Percentiles rank a stretch among this genome's conserved stretches.
Evolutionary conservation across 257 asterid genomes (phyloP).

Genomic region (Scutellaria barbata): DNA sequence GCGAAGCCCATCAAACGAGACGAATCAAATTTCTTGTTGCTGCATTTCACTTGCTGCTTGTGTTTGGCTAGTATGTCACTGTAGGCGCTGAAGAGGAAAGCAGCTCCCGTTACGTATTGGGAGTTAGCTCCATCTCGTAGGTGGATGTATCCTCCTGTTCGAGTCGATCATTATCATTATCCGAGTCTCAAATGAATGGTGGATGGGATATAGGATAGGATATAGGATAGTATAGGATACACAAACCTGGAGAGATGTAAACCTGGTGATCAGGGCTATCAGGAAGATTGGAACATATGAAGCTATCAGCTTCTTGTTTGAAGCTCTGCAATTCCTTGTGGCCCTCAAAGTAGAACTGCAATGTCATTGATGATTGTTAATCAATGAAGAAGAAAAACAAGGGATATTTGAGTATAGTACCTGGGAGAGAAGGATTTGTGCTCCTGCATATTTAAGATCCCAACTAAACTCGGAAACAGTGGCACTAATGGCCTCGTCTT

Average conservation of each 20-base stretch:
- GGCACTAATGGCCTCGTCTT: constrained; percentile 62
- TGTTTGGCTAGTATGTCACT: constrained; percentile 53
- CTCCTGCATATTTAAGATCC: constrained; percentile 91
- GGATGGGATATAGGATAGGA: too few relatives aligned
- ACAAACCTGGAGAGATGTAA: constrained; percentile 67
- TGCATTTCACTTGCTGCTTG: constrained; percentile 57
- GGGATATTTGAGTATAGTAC: constrained; percentile 37
- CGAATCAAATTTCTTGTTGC: constrained; percentile 42
- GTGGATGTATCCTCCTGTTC: constrained; percentile 70
- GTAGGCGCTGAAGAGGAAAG: constrained; percentile 64
- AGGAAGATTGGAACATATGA: constrained; percentile 63
- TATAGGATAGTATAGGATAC: too few relatives aligned
- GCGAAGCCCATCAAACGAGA: constrained; percentile 53
- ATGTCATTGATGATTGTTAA: neutral
- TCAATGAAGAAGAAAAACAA: neutral
- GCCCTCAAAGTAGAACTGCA: constrained; percentile 63
- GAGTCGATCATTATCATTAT: too few relatives aligned
- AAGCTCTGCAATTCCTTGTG: constrained; percentile 48
- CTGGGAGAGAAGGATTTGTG: constrained; percentile 65
- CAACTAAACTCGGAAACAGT: constrained; percentile 76
- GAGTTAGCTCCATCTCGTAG: constrained; percentile 85
- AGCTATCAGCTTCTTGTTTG: constrained; percentile 75
- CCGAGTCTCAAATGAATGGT: too few relatives aligned
- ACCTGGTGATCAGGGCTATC: constrained; percentile 72
- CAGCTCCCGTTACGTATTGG: constrained; percentile 73